Base-by-base conservation (phyloP, 805 yeast species). In the Lipomyces chichibuensis region DNA sequence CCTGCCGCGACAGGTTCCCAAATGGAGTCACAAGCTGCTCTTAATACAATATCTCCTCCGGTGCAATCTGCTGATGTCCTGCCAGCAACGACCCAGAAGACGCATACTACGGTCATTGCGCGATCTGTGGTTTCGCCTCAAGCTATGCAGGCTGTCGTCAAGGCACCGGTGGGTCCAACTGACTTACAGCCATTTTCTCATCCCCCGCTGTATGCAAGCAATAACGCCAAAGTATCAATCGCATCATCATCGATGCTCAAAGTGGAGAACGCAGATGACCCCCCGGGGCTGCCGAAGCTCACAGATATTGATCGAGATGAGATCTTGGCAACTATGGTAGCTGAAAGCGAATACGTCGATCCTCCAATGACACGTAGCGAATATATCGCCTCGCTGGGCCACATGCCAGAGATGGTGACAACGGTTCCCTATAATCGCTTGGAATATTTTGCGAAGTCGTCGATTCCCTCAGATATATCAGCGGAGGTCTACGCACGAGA, bases 381-480 rank as follows among this genome's bases (percentile, higher is more conserved):
- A 39, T 67, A 65, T 39, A 67, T 67, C 39, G 71, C 71, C 9
- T 67, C 69, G 8, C 60, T 67, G 13, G 69, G 64, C 23, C 51
- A 49, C 2, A 58, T 72, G 2, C 71, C 74, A 3, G 72, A 60
- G 2, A 59, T 69, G 2, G 67, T 66, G 20, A 71, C 73, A 20
- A 63, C 71, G 20, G 72, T 72, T 3, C 74, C 71, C 5, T 66
- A 71, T 23, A 65, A 71, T 27, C 71, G 75, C 20, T 65, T 65
- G 17, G 73, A 76, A 53, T 80, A 77, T 72, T 79, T 77, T 67
- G 77, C 81, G 32, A 75, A 76, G 65, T 76, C 80, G 29, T 77
- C 80, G 11, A 79, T 80, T 51, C 82, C 82, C 11, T 77, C 78
- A 3, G 80, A 79, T 55, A 67, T 78, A 46, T 68, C 66, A 0